phyloP scores from a whole-genome alignment of 805 yeast genomes.

The Kuraishia hungarica region DNA sequence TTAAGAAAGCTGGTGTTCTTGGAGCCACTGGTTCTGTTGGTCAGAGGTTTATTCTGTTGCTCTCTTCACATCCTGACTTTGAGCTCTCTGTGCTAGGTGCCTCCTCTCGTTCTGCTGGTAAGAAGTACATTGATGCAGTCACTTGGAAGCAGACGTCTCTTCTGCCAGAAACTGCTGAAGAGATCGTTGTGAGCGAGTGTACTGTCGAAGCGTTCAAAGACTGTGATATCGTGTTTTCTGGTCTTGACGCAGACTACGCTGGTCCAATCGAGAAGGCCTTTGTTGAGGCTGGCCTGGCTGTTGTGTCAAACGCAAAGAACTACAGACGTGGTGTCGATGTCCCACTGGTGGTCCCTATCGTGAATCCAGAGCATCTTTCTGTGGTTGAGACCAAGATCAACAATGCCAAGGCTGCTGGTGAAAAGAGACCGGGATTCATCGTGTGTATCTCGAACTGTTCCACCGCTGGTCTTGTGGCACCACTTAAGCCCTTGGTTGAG shows the following conservation, averaged over 20 bases:
- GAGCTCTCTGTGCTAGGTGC: slow-evolving; percentile 86
- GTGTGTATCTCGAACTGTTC: slow-evolving; percentile 97
- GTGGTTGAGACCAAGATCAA: slow-evolving; percentile 53
- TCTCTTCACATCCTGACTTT: slow-evolving; percentile 85
- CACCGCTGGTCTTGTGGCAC: slow-evolving; percentile 92
- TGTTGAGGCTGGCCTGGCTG: slow-evolving; percentile 70
- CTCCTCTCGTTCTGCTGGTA: slow-evolving; percentile 89
- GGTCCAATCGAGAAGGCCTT: slow-evolving; percentile 88
- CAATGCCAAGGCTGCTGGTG: slow-evolving; percentile 46
- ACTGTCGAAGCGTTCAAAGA: slow-evolving; percentile 66
- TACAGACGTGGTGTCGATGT: slow-evolving; percentile 83
- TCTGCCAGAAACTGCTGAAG: slow-evolving; percentile 61
- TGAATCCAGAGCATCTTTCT: slow-evolving; percentile 83
- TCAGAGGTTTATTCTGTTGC: slow-evolving; percentile 82
- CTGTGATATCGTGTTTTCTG: slow-evolving; percentile 93
- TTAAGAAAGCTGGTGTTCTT: slow-evolving; percentile 71
- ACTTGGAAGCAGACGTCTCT: slow-evolving; percentile 90
- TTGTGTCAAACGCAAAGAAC: slow-evolving; percentile 93
- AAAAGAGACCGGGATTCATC: slow-evolving; percentile 67
- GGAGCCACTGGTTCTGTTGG: slow-evolving; percentile 99
- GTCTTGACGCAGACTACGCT: slow-evolving; percentile 87
- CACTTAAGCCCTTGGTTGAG: slow-evolving; percentile 88
- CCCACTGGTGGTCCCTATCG: slow-evolving; percentile 92
- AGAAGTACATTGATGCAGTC: slow-evolving; percentile 73
- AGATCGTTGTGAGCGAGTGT: slow-evolving; percentile 70